These are phyloP conservation scores for Pseudoperonospora humuli DNA, from an alignment of 352 stramenopile species.

Conservation along the genomic window DNA sequence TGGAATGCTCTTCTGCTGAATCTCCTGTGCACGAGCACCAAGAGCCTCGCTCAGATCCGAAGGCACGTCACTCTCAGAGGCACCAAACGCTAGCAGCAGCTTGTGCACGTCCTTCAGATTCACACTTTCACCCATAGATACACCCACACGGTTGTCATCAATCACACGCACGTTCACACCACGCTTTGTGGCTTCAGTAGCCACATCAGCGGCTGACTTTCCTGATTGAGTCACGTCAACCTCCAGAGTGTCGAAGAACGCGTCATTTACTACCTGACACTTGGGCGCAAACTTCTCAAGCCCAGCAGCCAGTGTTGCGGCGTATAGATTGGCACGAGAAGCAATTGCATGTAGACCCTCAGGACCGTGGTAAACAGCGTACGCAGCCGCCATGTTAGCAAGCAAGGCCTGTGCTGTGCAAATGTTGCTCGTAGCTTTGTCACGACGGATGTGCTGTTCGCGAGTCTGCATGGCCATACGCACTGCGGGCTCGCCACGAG, in stretches of 20 bases:
- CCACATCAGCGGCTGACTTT: slow-evolving; percentile 70
- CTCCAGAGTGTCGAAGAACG: slow-evolving; percentile 97
- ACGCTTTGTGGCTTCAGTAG: slow-evolving; percentile 45
- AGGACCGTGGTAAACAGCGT: slow-evolving; percentile 98
- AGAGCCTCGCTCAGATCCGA: slow-evolving; percentile 36
- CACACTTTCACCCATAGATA: slow-evolving; percentile 96
- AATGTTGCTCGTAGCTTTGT: slow-evolving; percentile 99
- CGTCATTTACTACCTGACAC: slow-evolving; percentile 43
- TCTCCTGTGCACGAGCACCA: slow-evolving; percentile 37
- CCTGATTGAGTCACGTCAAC: slow-evolving; percentile 83
- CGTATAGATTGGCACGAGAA: slow-evolving; percentile 89
- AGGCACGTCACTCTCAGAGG: slow-evolving; percentile 32
- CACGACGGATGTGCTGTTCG: slow-evolving; percentile 97
- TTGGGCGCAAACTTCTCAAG: slow-evolving; percentile 78
- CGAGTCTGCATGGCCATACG: slow-evolving; percentile 99
- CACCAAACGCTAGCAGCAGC: slow-evolving; percentile 81
- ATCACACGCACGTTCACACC: slow-evolving; percentile 87
- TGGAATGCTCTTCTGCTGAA: slow-evolving; percentile 56
- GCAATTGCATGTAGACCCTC: slow-evolving; percentile 93
- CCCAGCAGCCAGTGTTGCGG: slow-evolving; percentile 81
- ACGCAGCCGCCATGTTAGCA: slow-evolving; percentile 97
- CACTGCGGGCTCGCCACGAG: slow-evolving; percentile 90
- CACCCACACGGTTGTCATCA: slow-evolving; percentile 80
- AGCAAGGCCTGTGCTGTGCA: slow-evolving; percentile 98
- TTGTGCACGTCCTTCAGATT: slow-evolving; percentile 84